Evolutionary conservation across 768 basidiomycete species (phyloP).

Genomic region (Lyophyllum decastes): DNA sequence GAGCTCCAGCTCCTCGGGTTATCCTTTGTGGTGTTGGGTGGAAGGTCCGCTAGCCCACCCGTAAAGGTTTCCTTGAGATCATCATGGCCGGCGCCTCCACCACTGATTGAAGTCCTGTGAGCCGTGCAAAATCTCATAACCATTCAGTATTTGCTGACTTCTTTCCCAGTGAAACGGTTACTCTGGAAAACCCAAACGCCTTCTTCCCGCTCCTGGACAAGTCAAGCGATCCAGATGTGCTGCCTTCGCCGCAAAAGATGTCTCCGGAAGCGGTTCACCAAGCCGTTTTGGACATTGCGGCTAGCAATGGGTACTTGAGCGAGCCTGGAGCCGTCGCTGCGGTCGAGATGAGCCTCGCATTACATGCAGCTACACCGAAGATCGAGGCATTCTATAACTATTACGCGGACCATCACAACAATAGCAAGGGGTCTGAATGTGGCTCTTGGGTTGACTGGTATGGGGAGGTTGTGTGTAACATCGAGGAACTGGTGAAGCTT

Average conservation of each 20-base stretch:
- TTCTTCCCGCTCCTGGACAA: slow-evolving; percentile 80
- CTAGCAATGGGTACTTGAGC: slow-evolving; percentile 46
- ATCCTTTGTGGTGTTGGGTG: slow-evolving; percentile 12
- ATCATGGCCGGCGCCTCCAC: slow-evolving; percentile 66
- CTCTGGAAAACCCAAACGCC: slow-evolving; percentile 66
- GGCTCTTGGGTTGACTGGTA: slow-evolving; percentile 88
- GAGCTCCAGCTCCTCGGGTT: slow-evolving; percentile 17
- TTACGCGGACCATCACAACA: slow-evolving; percentile 46
- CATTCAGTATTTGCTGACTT: slow-evolving; percentile 6
- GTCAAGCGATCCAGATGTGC: slow-evolving; percentile 52
- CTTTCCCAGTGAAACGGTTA: slow-evolving; percentile 71
- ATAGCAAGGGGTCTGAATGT: slow-evolving; percentile 39
- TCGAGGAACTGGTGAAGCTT: slow-evolving; percentile 55
- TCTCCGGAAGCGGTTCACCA: slow-evolving; percentile 56
- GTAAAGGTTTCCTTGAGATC: slow-evolving; percentile 62
- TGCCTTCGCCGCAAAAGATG: slow-evolving; percentile 32
- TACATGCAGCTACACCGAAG: slow-evolving; percentile 79
- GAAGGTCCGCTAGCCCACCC: slow-evolving; percentile 36
- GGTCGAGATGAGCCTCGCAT: slow-evolving; percentile 71
- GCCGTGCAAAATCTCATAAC: slow-evolving; percentile 23
- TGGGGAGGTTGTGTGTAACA: slow-evolving; percentile 70
- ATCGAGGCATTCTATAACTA: slow-evolving; percentile 84
- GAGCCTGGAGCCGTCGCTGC: slow-evolving; percentile 52
- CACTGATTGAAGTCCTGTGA: slow-evolving; percentile 66
- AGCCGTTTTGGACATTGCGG: slow-evolving; percentile 51